Base-by-base conservation (phyloP, 179 eudicot species). In the Actinidia arguta region DNA sequence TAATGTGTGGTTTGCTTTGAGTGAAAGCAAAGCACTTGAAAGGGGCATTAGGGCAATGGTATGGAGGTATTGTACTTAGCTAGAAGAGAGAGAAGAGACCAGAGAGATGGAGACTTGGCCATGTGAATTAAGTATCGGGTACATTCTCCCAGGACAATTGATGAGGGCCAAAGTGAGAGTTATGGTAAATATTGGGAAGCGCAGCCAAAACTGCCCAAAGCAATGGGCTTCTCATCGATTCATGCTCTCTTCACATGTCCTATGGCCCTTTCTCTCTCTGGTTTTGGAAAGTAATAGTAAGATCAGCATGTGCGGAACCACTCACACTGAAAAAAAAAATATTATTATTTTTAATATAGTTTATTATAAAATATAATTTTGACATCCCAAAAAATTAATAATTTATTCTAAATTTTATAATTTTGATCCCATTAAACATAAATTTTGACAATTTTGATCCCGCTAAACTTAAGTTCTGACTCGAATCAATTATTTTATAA, bases 181-280 rank as follows among this genome's bases (percentile, higher is more conserved):
- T 63, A 77, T 58, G 77, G 78, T 66, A 59, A 58, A 69, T 25
- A 24, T 86, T 81, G 84, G 87, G 87, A 85, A 85, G 72, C 74
- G 84, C 73, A 81, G 58, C n/a, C 76, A 44, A 46, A 69, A 50
- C 84, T 51, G 82, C 82, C 75, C 70, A 81, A 81, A 78, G 84
- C 81, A 56, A 83, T 83, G 86, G 86, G 78, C 83, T 77, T 31
- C 78, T 77, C 80, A 67, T 82, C 68, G 67, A 69, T 66, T 42
- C 51, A 42, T 81, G 84, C 80, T 82, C 80, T n/a, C 69, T 46
- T 82, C 78, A 78, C 81, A 64, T 78, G 81, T 39, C 56, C 66
- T 36, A 16, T 25, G 58, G 39, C n/a, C 75, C 55, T 78, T 24
- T 78, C 25, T 59, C 25, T 68, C 51, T 17, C 39, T 0, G 36